Evolutionary conservation across 2,329 filamentous ascomycete species (phyloP).

Genomic region (Fusarium palustre): DNA sequence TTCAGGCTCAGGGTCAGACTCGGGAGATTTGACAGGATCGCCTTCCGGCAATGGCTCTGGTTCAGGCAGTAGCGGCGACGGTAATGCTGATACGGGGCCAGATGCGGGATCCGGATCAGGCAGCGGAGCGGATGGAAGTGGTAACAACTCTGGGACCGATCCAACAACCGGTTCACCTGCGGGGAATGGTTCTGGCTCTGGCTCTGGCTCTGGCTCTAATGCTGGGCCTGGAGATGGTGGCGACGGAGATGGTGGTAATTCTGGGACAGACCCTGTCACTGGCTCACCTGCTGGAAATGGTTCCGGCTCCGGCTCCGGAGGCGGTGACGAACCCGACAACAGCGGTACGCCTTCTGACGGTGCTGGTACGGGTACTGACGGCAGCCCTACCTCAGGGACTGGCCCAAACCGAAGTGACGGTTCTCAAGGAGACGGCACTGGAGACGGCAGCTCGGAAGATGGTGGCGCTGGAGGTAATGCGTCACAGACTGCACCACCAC

Average conservation of each 20-base stretch:
- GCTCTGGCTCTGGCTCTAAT: not conserved
- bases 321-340: not conserved
- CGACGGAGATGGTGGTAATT: not conserved
- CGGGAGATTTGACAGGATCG: not conserved
- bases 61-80: not conserved
- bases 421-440: not conserved
- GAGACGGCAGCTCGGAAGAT: not conserved
- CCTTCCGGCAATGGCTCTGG: not conserved
- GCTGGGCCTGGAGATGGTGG: not conserved
- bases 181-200: not conserved
- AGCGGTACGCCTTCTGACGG: not conserved
- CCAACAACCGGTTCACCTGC: not conserved
- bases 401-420: not conserved
- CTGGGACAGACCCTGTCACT: not conserved
- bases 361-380: not conserved
- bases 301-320: not conserved
- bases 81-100: not conserved
- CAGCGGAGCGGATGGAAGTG: not conserved
- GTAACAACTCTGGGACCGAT: not conserved
- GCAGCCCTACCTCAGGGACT: not conserved
- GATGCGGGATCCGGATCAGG: not conserved
- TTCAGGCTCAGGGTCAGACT: not conserved
- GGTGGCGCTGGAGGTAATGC: not conserved
- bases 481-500: not conserved
- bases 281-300: not conserved